phyloP scores from a whole-genome alignment of 306 rosid species.

The Oxytropis ochrocephala region DNA sequence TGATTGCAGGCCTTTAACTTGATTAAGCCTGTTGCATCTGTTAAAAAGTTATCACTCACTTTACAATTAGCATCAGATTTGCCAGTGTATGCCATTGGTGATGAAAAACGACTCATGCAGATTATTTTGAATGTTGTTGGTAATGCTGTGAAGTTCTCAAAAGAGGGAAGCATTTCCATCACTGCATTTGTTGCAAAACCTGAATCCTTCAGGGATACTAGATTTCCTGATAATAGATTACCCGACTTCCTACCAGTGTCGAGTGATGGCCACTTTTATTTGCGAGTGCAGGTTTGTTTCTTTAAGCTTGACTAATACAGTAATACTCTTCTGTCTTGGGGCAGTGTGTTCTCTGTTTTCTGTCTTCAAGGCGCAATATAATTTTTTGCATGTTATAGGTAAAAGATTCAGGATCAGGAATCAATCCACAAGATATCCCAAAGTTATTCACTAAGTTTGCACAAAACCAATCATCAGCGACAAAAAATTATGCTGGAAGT shows the following conservation, averaged over 20 bases:
- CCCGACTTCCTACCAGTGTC: slow-evolving; percentile 61
- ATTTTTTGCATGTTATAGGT: slow-evolving; percentile 40
- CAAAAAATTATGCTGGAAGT: slow-evolving; percentile 61
- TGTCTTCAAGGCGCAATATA: not conserved
- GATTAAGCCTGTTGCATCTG: slow-evolving; percentile 81
- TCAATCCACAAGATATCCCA: slow-evolving; percentile 81
- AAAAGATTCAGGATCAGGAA: slow-evolving; percentile 85
- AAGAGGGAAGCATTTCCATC: slow-evolving; percentile 72
- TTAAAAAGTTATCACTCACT: slow-evolving; percentile 63
- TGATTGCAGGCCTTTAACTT: slow-evolving; percentile 74
- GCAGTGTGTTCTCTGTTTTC: not conserved
- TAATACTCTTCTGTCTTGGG: slow-evolving; percentile 14
- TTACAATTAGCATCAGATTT: slow-evolving; percentile 65
- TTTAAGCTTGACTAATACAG: slow-evolving; percentile 20
- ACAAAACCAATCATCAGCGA: slow-evolving; percentile 59
- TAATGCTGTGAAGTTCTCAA: slow-evolving; percentile 94
- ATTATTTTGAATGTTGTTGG: slow-evolving; percentile 80
- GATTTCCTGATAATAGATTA: slow-evolving; percentile 58
- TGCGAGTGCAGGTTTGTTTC: slow-evolving; percentile 79
- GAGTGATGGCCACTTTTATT: slow-evolving; percentile 76
- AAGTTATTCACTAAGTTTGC: slow-evolving; percentile 80
- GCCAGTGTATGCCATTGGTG: slow-evolving; percentile 71
- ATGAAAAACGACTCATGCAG: slow-evolving; percentile 90
- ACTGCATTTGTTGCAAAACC: slow-evolving; percentile 62
- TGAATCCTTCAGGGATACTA: slow-evolving; percentile 70